These are phyloP conservation scores for Glonium stellatum DNA, from an alignment of 495 filamentous ascomycete genomes.

Conservation along the genomic window DNA sequence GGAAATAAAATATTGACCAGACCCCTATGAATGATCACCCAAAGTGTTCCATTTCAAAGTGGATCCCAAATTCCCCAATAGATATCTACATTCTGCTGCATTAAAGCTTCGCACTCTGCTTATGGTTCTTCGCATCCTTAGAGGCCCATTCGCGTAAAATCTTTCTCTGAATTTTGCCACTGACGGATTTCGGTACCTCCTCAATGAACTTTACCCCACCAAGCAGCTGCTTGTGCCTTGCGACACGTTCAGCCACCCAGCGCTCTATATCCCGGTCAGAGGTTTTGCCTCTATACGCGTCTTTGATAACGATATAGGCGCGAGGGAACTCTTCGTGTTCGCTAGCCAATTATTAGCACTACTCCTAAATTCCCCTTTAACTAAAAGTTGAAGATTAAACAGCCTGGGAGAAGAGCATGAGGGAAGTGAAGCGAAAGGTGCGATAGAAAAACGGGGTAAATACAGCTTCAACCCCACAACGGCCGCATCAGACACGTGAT, in stretches of 20 bases:
- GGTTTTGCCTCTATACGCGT: constrained; percentile 21
- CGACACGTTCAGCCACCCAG: constrained; percentile 32
- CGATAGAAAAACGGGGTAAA: no score
- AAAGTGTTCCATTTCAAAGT: no score
- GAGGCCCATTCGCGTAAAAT: constrained; percentile 38
- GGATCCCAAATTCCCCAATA: neutral
- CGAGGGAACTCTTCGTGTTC: constrained; percentile 37
- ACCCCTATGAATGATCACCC: no score
- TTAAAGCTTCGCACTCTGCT: constrained; percentile 39
- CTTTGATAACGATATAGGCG: constrained; percentile 33
- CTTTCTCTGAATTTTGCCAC: constrained; percentile 42
- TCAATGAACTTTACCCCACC: constrained; percentile 37
- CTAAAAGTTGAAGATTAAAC: neutral
- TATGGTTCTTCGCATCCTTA: constrained; percentile 27
- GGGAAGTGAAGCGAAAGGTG: no score
- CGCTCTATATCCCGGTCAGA: constrained; percentile 29
- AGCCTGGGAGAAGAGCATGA: neutral
- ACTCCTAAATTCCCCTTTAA: neutral
- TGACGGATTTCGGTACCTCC: constrained; percentile 34
- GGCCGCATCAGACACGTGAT: constrained; percentile 41
- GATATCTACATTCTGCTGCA: neutral
- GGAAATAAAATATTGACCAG: no score
- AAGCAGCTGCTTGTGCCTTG: constrained; percentile 35
- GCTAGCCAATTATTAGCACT: no score
- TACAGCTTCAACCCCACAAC: constrained; percentile 34